Evolutionary conservation across 345 rosid species (phyloP), one percentile per base, ranked within the genome.

Genomic region (Murraya koenigii): DNA sequence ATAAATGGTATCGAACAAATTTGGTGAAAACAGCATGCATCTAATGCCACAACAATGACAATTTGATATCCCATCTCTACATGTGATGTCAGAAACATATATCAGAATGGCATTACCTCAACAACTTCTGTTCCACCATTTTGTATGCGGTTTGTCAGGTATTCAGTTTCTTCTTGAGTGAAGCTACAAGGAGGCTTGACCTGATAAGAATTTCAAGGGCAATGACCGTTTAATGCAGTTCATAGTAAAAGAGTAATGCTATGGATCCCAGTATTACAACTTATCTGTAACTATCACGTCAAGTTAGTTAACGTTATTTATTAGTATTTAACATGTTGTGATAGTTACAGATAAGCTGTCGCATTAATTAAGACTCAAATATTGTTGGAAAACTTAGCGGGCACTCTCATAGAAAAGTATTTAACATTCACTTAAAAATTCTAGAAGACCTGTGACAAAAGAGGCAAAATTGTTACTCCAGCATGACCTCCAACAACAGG

Each of bases 401-500:
- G 1, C 8, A 10, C 3, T 10, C 13, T 41, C 10, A 10, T 2
- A 0, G 0, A 32, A 30, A 64, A 32, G 14, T 10, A 74, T 30
- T n/a, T 25, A 56, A 59, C 10, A 38, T 8, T 38, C 25, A 32
- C 25, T 1, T 8, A 59, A 59, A 28, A 41, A 52, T 66, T 14
- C 35, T 69, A 33, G 23, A 36, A 36, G 55, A 82, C 99, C 95
- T 94, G 99, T 64, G 99, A 97, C 72, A 94, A 71, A 70, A 96
- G 94, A 67, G 99, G 99, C 88, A 96, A 87, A 55, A 94, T 94
- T 22, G 99, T 94, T 77, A 94, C 94, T 77, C 98, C 98, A 0
- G 98, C 85, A 78, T 97, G 99, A 74, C 99, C 99, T 28, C 97
- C 99, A 65, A 94, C 95, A 47, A 97, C 99, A 17, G 99, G 99